Base-by-base conservation (phyloP, 352 stramenopile genomes). In the Phytopythium mirpurense region DNA sequence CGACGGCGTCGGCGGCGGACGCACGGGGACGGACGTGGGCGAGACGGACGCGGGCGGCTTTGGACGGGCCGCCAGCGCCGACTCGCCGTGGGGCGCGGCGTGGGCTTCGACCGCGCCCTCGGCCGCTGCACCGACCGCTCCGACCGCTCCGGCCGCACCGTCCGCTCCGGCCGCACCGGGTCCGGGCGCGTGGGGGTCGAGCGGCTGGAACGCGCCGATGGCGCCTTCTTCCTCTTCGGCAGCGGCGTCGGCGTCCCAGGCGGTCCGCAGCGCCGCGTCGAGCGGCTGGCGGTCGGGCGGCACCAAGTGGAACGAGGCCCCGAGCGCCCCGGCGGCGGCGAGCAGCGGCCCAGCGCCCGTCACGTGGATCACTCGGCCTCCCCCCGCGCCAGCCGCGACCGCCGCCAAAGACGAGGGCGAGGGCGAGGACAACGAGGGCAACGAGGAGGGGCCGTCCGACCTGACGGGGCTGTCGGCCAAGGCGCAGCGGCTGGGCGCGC, bases 401-500 rank as follows among this genome's bases (percentile, higher is more conserved):
- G 31, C 31, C 26, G 10, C 11, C 2, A 14, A 18, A n/a, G 10
- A n/a, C 7, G 1, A 11, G 3, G 9, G 15, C 16, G 52, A 69
- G 21, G 10, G 16, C 7, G 1, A 11, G 3, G 9, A 9, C 16
- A 47, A 69, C 18, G 21, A 8, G n/a, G 21, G 6, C 41, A 12
- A 31, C 5, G 16, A 41, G 2, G 21, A 47, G 11, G 23, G 21
- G 5, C 29, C 9, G 29, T 32, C 29, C 21, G 68, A 68, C 51
- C 32, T 60, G 0, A 54, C 72, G 12, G 61, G 72, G 45, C 54
- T 88, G 47, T 88, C 77, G 10, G 72, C 82, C 21, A 88, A 88
- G 44, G 77, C 77, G 12, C 74, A 77, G 43, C 77, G 78, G 18
- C 76, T 93, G 8, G 72, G 78, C 14, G 70, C 73, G 12, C 80